Base-by-base conservation (phyloP, 176 grass and related monocot species). In the Puccinellia tenuiflora region DNA sequence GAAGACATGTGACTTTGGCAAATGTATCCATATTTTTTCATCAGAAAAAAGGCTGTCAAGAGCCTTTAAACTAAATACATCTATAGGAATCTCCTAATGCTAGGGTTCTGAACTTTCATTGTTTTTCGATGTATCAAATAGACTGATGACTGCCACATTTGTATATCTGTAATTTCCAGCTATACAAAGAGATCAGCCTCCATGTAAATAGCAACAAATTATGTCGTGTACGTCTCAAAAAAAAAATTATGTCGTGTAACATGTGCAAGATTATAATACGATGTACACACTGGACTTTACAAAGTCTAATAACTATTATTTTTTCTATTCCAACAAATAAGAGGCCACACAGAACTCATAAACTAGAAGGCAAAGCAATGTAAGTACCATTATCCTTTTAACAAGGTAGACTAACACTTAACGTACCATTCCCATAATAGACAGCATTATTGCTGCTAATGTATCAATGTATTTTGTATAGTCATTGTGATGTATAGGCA, bases 101-200 rank as follows among this genome's bases (percentile, higher is more conserved):
- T 77, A 62, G 24, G 65, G 20, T 73, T 48, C 16, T 78, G 54
- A 63, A 60, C 11, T 63, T 53, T 72, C 61, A 22, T 61, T 71
- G 11, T 64, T 64, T 88, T 40, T 10, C 24, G 18, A 29, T 83
- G 17, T 75, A 83, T 51, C 61, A 61, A 60, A 70, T 12, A 85
- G 34, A 68, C 25, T 20, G 24, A 65, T 29, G 59, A 73, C 26
- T 40, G 18, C 26, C 28, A 7, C 7, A 72, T 80, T 57, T 37
- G 26, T 3, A 50, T 75, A 63, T 25, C 5, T 22, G 38, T 11
- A 46, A 47, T 20, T 35, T 75, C 61, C 20, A 69, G 25, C 22
- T 21, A 71, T 39, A 86, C 80, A 45, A 74, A 81, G 60, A 14
- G 15, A 45, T 34, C 24, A 75, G 52, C 13, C 45, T 54, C 45